These are phyloP conservation scores for Phytophthora macrochlamydospora DNA, from an alignment of 352 stramenopile genomes.

Conservation along the genomic window DNA sequence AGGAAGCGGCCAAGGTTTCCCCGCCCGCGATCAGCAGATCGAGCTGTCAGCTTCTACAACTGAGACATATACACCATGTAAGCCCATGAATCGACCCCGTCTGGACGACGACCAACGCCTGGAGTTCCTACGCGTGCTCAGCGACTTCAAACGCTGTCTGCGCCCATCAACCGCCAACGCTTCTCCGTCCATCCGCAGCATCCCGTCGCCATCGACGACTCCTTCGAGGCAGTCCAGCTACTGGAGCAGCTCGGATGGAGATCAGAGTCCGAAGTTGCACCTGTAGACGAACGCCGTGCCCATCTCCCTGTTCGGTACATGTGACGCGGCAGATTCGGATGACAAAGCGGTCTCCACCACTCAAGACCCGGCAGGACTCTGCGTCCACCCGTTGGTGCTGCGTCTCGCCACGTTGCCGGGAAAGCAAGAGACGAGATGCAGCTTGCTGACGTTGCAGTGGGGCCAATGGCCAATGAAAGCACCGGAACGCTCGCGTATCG, in stretches of 20 bases:
- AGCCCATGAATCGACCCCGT: slow-evolving; percentile 1
- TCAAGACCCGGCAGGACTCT: not conserved
- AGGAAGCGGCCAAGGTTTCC: not conserved
- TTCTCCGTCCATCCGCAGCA: not conserved
- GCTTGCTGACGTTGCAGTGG: not conserved
- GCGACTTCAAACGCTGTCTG: slow-evolving; percentile 59
- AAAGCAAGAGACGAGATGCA: not conserved
- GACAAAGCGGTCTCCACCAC: not conserved
- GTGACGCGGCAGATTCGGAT: not conserved
- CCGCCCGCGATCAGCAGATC: not conserved
- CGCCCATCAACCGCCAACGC: slow-evolving; percentile 7
- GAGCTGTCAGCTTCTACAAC: not conserved
- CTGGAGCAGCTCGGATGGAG: not conserved
- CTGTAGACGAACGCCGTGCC: slow-evolving; percentile 28
- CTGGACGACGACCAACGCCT: slow-evolving; percentile 30
- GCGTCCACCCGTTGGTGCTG: slow-evolving; percentile 23
- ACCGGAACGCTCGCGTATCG: slow-evolving; percentile 4
- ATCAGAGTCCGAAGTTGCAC: not conserved
- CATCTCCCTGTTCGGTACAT: slow-evolving; percentile 13
- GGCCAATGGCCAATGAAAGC: slow-evolving; percentile 3
- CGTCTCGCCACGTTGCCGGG: slow-evolving; percentile 1
- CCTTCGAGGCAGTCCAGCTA: not conserved
- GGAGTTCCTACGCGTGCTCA: slow-evolving; percentile 50
- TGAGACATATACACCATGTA: not conserved
- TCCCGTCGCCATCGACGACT: not conserved